These are phyloP conservation scores for Trichocomaceae sp. DNA, from an alignment of 2,329 filamentous ascomycete genomes.

Conservation along the genomic window DNA sequence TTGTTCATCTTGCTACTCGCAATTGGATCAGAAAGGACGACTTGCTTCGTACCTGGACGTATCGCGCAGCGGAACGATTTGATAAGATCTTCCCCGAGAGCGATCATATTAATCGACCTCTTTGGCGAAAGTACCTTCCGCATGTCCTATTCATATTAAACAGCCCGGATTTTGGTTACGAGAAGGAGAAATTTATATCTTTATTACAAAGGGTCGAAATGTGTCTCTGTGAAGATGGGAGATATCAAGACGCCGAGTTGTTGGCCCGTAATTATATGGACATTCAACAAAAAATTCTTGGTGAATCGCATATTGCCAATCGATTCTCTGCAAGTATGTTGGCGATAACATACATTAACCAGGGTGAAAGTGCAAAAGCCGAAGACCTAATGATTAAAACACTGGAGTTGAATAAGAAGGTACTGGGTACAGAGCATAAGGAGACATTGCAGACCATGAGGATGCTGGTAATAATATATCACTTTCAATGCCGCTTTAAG, in stretches of 20 bases:
- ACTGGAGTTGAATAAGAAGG: conserved; percentile 13
- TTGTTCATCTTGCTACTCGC: conserved; percentile 30
- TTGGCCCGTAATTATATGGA: not conserved
- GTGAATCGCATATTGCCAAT: not conserved
- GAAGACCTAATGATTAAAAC: conserved; percentile 4
- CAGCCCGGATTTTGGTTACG: not conserved
- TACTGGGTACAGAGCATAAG: conserved; percentile 12
- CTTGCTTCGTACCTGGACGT: conserved; percentile 12
- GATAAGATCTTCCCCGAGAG: conserved; percentile 16
- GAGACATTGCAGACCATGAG: not conserved
- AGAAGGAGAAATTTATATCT: not conserved
- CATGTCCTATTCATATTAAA: conserved; percentile 18
- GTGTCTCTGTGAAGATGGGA: not conserved
- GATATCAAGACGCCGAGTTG: conserved; percentile 15
- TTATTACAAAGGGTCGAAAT: not conserved
- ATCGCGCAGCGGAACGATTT: not conserved
- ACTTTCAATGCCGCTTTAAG: not conserved
- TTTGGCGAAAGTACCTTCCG: conserved; percentile 26
- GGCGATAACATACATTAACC: no score
- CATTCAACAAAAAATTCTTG: not conserved
- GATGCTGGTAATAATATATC: not conserved
- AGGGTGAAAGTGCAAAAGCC: no score
- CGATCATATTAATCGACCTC: conserved; percentile 15
- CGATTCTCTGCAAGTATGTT: no score
- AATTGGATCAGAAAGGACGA: conserved; percentile 25